These are phyloP conservation scores for Kuraishia piskuri DNA, from an alignment of 805 yeast genomes.

Conservation along the genomic window DNA sequence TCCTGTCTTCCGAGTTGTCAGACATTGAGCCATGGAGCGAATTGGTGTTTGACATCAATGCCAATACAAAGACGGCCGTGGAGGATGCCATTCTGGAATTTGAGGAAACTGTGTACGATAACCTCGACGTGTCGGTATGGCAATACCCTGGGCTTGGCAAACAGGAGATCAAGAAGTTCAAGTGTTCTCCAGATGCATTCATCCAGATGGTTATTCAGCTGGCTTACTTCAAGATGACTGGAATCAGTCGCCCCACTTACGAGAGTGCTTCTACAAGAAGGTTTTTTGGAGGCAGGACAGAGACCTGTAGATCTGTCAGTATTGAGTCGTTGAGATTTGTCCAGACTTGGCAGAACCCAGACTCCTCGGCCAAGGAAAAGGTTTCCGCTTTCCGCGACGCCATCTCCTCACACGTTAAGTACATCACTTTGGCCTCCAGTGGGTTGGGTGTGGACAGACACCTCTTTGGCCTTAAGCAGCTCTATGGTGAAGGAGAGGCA, in stretches of 20 bases:
- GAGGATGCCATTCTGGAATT: conserved; percentile 49
- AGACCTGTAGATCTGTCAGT: conserved; percentile 83
- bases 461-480: conserved; percentile 76
- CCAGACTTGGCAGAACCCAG: conserved; percentile 57
- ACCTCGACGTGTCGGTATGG: conserved; percentile 73
- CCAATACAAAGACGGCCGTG: conserved; percentile 42
- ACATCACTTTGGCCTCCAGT: conserved; percentile 67
- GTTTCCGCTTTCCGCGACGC: conserved; percentile 65
- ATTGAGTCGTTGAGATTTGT: conserved; percentile 63
- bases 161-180: conserved; percentile 72
- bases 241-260: conserved; percentile 80
- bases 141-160: conserved; percentile 84
- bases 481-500: conserved; percentile 48
- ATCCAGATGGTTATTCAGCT: conserved; percentile 87
- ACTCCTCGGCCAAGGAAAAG: conserved; percentile 44
- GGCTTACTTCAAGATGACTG: conserved; percentile 78
- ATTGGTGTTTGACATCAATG: conserved; percentile 52
- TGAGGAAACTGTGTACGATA: conserved; percentile 32
- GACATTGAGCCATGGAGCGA: conserved; percentile 14
- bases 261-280: conserved; percentile 94
- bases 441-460: conserved; percentile 94
- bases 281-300: conserved; percentile 87
- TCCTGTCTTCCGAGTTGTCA: conserved; percentile 14
- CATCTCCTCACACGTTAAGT: conserved; percentile 61
- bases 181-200: conserved; percentile 88